Percentiles rank a stretch among this genome's conserved stretches.
Conservation (phyloP, 495 filamentous ascomycete genomes). For the Penicillium subrubescens region DNA sequence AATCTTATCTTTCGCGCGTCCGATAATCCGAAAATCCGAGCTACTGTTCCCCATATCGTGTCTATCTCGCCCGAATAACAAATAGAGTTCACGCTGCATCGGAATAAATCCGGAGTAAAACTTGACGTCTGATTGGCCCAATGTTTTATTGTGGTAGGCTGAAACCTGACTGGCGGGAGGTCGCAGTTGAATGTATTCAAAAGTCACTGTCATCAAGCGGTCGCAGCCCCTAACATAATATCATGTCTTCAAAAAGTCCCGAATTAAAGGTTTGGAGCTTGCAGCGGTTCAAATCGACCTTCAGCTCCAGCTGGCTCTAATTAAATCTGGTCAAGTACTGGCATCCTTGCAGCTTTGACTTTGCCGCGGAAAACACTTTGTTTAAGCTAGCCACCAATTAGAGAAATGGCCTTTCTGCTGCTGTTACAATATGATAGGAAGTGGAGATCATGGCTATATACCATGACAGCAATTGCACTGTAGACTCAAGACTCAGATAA, state of each 20-base stretch:
- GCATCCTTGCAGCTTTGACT: neutral
- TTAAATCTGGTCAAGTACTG: neutral
- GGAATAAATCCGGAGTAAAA: neutral
- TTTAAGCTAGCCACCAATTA: neutral
- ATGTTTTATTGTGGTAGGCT: neutral
- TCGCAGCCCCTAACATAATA: too few species aligned
- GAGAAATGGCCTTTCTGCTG: neutral
- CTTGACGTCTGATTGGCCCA: neutral
- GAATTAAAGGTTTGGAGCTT: neutral
- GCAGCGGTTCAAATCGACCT: neutral
- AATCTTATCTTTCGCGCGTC: neutral
- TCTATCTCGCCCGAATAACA: neutral
- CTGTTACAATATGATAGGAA: neutral
- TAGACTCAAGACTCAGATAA: too few species aligned
- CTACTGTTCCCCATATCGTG: neutral
- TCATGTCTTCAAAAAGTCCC: too few species aligned
- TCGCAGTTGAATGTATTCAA: neutral
- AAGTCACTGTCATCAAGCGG: neutral
- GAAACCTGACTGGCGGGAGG: neutral
- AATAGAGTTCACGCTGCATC: neutral
- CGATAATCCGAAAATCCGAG: too few species aligned
- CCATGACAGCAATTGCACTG: neutral
- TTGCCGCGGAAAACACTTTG: neutral
- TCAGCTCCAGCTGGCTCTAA: neutral
- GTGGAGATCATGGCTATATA: neutral